Conservation (phyloP, 2,329 filamentous ascomycete genomes). For the Arthrobotrys sinensis region DNA sequence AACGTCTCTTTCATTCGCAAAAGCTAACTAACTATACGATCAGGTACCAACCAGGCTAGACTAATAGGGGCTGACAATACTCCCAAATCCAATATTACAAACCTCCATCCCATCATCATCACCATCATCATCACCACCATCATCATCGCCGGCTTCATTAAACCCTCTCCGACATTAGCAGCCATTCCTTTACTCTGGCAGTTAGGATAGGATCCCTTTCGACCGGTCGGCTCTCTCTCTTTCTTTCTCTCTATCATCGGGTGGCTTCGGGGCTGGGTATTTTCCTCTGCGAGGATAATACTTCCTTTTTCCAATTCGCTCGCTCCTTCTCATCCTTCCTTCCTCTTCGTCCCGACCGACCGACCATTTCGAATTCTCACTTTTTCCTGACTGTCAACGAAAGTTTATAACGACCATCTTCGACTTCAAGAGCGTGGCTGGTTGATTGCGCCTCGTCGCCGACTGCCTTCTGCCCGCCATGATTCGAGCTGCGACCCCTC, state of each 20-base stretch:
- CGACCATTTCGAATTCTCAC: constrained; percentile 5
- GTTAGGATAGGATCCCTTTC: constrained; percentile 6
- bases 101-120: not conserved
- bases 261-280: not conserved
- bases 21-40: too few species aligned
- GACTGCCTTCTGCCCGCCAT: constrained; percentile 59
- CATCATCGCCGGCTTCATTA: not conserved
- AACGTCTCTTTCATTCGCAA: constrained; percentile 27
- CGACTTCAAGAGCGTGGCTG: too few species aligned
- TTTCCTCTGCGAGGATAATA: constrained; percentile 53
- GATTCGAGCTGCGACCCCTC: constrained; percentile 90
- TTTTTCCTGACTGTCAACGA: too few species aligned
- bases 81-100: not conserved
- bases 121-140: not conserved
- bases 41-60: too few species aligned
- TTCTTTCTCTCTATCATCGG: constrained; percentile 8
- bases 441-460: too few species aligned
- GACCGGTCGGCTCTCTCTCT: not conserved
- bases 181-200: constrained; percentile 5
- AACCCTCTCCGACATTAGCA: not conserved
- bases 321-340: constrained; percentile 27
- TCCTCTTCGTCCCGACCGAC: not conserved
- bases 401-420: too few species aligned
- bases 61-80: too few species aligned
- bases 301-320: constrained; percentile 13